A percentile compares a stretch with the other conserved stretches of the same genome.
phyloP scores from a whole-genome alignment of 768 basidiomycete species.

The Suillus spraguei region DNA sequence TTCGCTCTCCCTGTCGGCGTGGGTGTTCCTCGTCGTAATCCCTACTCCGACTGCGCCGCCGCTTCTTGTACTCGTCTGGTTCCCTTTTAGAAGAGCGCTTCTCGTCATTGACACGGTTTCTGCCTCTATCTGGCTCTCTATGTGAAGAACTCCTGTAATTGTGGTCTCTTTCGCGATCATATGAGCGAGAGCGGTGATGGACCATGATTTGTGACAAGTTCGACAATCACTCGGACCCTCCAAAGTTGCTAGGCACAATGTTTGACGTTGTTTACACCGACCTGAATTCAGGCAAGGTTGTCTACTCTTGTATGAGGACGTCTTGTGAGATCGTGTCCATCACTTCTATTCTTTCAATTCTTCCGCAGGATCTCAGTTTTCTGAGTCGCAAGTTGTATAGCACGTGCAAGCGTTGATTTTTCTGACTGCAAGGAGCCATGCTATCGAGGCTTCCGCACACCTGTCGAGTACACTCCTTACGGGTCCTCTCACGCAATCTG shows the following conservation, averaged over 20 bases:
- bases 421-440: slow-evolving; percentile 16
- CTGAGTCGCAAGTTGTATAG: neutral
- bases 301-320: neutral
- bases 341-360: neutral
- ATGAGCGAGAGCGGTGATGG: slow-evolving; percentile 51
- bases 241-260: too few relatives aligned
- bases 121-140: neutral
- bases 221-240: too few relatives aligned
- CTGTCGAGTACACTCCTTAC: slow-evolving; percentile 28
- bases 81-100: slow-evolving; percentile 35
- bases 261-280: neutral
- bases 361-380: neutral
- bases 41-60: slow-evolving; percentile 34
- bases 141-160: slow-evolving; percentile 35
- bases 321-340: neutral
- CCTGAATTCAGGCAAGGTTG: neutral
- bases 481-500: slow-evolving; percentile 38
- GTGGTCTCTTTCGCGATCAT: slow-evolving; percentile 29
- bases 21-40: slow-evolving; percentile 36
- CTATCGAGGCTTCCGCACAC: slow-evolving; percentile 21
- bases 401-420: too few relatives aligned
- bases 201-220: slow-evolving; percentile 37
- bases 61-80: slow-evolving; percentile 32
- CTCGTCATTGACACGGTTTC: slow-evolving; percentile 27
- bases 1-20: slow-evolving; percentile 25